Evolutionary conservation across 2,329 filamentous ascomycete genomes (phyloP).

Genomic region (Cytospora leucostoma): DNA sequence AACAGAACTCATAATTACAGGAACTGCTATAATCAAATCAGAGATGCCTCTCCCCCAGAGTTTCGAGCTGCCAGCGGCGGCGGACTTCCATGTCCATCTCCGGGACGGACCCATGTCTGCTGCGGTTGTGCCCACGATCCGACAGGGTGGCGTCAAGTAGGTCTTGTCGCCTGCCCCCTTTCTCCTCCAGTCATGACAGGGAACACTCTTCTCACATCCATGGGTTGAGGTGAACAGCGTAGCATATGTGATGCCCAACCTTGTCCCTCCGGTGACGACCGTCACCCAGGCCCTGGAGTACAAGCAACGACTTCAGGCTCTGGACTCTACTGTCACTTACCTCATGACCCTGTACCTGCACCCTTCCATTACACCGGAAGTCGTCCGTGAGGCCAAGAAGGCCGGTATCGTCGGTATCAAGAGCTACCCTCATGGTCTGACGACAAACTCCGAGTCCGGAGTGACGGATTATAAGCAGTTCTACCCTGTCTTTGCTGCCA

Average conservation of each 20-base stretch:
- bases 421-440: constrained; percentile 65
- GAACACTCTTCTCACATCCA: constrained; percentile 22
- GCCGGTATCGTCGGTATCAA: constrained; percentile 74
- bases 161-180: constrained; percentile 60
- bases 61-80: constrained; percentile 60
- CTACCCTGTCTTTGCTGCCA: constrained; percentile 81
- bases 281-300: constrained; percentile 67
- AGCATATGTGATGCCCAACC: constrained; percentile 56
- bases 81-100: constrained; percentile 72
- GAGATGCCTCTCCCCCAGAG: constrained; percentile 37
- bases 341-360: constrained; percentile 73
- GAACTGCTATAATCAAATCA: not conserved
- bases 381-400: constrained; percentile 71
- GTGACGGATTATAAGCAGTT: constrained; percentile 71
- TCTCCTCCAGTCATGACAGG: constrained; percentile 28
- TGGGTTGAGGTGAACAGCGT: constrained; percentile 25
- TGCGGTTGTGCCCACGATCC: constrained; percentile 50
- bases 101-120: constrained; percentile 68
- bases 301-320: constrained; percentile 58
- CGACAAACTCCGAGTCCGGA: constrained; percentile 68
- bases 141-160: constrained; percentile 34
- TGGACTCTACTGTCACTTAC: constrained; percentile 65
- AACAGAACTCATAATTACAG: not conserved
- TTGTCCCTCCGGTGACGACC: constrained; percentile 63
- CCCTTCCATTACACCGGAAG: constrained; percentile 63